Evolutionary conservation across 176 grass and related monocot species (phyloP).

Genomic region (Luzula sylvatica): DNA sequence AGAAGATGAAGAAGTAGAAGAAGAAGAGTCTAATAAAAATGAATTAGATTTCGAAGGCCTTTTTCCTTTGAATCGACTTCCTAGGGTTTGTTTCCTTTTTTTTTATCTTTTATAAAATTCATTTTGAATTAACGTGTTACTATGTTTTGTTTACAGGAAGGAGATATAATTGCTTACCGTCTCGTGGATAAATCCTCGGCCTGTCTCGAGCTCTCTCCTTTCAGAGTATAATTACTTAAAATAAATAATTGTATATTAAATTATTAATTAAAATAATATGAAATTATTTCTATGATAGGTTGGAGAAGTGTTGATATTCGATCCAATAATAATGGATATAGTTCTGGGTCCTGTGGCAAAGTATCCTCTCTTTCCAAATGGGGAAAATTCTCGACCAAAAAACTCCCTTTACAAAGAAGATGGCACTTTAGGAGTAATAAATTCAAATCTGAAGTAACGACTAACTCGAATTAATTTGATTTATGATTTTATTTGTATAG

Average conservation of each 20-base stretch:
- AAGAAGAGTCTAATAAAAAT: slow-evolving; percentile 1
- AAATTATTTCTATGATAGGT: slow-evolving; percentile 3
- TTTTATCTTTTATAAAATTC: background rate
- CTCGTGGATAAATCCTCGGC: slow-evolving; percentile 13
- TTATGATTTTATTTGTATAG: background rate
- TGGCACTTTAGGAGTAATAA: slow-evolving; percentile 19
- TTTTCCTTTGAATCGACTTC: slow-evolving; percentile 8
- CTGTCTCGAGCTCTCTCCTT: slow-evolving; percentile 8
- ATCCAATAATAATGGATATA: slow-evolving; percentile 14
- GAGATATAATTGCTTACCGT: slow-evolving; percentile 19
- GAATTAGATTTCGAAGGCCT: slow-evolving; percentile 13
- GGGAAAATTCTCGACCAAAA: slow-evolving; percentile 12
- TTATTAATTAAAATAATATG: too few species aligned
- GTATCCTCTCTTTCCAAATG: slow-evolving; percentile 20
- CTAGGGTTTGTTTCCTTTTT: slow-evolving; percentile 5
- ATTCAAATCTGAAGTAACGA: too few species aligned
- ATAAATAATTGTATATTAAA: too few species aligned
- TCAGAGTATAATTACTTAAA: background rate
- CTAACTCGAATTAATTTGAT: too few species aligned
- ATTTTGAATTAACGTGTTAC: slow-evolving; percentile 1
- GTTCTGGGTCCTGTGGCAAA: slow-evolving; percentile 7
- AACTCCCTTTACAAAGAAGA: slow-evolving; percentile 19
- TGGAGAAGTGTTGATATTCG: slow-evolving; percentile 18
- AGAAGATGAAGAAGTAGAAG: slow-evolving; percentile 5
- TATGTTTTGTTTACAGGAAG: slow-evolving; percentile 12